These are phyloP conservation scores for Gaeumannomyces tritici DNA, from an alignment of 2,329 filamentous ascomycete species.

Conservation along the genomic window DNA sequence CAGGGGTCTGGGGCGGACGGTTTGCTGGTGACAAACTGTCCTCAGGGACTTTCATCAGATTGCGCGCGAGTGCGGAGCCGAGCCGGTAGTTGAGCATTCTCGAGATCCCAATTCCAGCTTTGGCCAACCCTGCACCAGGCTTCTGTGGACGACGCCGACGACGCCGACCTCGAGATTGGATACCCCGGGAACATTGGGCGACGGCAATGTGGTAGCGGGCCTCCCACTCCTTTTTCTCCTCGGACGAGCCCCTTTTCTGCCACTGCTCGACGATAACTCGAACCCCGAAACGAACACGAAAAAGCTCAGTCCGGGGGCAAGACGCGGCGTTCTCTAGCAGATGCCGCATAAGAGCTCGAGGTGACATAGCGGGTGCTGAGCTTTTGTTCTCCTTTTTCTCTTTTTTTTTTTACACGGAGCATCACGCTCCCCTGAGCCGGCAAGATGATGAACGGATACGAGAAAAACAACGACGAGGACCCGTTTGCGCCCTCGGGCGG, in stretches of 20 bases:
- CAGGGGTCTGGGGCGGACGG: background rate
- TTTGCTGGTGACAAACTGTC: constrained; percentile 4
- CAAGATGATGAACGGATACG: constrained; percentile 66
- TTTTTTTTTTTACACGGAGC: background rate
- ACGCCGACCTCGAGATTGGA: background rate
- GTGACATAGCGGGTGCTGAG: background rate
- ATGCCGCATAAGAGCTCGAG: background rate
- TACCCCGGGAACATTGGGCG: background rate
- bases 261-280: background rate
- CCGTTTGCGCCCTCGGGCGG: constrained; percentile 65
- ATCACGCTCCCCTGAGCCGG: background rate
- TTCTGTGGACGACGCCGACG: background rate
- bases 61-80: background rate
- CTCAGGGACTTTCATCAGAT: background rate
- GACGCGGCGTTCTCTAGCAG: background rate
- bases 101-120: background rate
- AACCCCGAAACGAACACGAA: background rate
- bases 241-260: background rate
- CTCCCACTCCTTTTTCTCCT: background rate
- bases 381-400: background rate
- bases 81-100: background rate
- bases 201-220: background rate
- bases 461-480: constrained; percentile 61
- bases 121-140: background rate
- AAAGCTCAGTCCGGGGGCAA: background rate